phyloP scores from a whole-genome alignment of 805 yeast species.

The Candida michaelii region DNA sequence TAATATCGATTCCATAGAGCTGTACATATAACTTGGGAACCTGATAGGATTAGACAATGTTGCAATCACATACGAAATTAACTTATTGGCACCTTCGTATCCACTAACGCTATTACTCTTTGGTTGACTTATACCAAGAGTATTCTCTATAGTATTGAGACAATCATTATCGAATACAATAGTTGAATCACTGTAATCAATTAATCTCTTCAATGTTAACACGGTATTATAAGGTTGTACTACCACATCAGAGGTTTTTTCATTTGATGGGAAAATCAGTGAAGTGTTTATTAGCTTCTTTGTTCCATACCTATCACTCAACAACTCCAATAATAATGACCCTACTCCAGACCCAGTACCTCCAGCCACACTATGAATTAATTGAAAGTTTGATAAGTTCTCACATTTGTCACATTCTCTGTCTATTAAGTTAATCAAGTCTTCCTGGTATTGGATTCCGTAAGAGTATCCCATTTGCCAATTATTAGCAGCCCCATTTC shows the following conservation, averaged over 20 bases:
- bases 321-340: slow-evolving; percentile 69
- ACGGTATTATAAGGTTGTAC: slow-evolving; percentile 95
- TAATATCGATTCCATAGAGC: slow-evolving; percentile 75
- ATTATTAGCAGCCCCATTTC: slow-evolving; percentile 93
- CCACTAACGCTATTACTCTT: slow-evolving; percentile 33
- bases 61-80: slow-evolving; percentile 82
- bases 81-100: slow-evolving; percentile 76
- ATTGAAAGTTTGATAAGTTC: slow-evolving; percentile 83
- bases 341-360: slow-evolving; percentile 99
- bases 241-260: slow-evolving; percentile 86
- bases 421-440: slow-evolving; percentile 79
- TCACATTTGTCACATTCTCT: slow-evolving; percentile 90
- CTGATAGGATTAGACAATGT: slow-evolving; percentile 84
- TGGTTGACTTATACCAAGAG: slow-evolving; percentile 19
- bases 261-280: slow-evolving; percentile 81
- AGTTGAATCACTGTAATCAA: slow-evolving; percentile 82
- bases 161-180: slow-evolving; percentile 93
- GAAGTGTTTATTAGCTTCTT: slow-evolving; percentile 83
- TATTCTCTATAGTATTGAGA: slow-evolving; percentile 66
- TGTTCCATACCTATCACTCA: slow-evolving; percentile 74
- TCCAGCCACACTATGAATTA: slow-evolving; percentile 94
- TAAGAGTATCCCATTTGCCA: slow-evolving; percentile 90
- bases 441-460: slow-evolving; percentile 68
- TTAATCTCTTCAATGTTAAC: slow-evolving; percentile 74
- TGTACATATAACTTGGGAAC: slow-evolving; percentile 90